phyloP scores from a whole-genome alignment of 345 rosid species.

The Syzygium oleosum region DNA sequence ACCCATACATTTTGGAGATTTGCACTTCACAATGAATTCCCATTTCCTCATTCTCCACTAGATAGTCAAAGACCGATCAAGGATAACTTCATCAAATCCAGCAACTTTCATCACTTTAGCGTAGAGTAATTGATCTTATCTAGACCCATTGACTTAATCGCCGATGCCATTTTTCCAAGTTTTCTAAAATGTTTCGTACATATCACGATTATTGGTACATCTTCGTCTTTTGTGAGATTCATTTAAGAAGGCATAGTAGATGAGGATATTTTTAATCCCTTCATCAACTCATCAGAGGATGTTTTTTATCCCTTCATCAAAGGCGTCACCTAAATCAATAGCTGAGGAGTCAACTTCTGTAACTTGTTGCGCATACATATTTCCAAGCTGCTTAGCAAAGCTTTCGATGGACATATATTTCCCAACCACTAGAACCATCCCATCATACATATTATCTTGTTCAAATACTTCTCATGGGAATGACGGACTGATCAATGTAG shows the following conservation, averaged over 20 bases:
- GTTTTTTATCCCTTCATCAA: neutral
- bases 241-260: neutral
- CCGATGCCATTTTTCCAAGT: neutral
- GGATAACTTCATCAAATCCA: neutral
- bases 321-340: neutral
- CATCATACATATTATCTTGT: neutral
- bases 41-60: no score
- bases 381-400: neutral
- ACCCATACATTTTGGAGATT: no score
- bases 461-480: neutral
- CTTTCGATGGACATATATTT: neutral
- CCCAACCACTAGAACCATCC: neutral
- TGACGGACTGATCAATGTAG: neutral
- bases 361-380: fast-evolving
- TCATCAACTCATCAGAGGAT: neutral
- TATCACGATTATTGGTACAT: neutral
- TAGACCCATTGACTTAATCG: neutral
- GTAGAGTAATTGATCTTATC: neutral
- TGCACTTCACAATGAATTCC: no score
- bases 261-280: neutral
- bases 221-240: neutral
- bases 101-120: neutral
- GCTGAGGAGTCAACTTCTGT: neutral
- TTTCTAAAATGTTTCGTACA: neutral
- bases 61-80: neutral